Base-by-base conservation (phyloP, 2,329 filamentous ascomycete species). In the Setomelanomma holmii region DNA sequence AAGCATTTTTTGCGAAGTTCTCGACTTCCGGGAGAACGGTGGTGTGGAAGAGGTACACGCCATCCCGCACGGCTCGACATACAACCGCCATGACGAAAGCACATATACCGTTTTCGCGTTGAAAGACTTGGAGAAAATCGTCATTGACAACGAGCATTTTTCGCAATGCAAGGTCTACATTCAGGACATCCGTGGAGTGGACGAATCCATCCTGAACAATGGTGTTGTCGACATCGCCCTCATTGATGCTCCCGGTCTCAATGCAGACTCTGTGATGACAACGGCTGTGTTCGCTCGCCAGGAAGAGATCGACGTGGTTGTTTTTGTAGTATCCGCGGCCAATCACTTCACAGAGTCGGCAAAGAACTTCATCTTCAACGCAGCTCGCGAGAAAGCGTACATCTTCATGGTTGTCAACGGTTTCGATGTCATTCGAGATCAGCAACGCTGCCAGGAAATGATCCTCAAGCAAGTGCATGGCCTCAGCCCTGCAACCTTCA, bases 371-470 rank as follows among this genome's bases (percentile, higher is more conserved):
- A 96, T 99, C 56, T 90, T 90, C 81, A 93, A 93, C 44, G 95
- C 95, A 1, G 95, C 95, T 0, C 87, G 93, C 35, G 95, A 99
- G 71, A 99, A 99, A 77, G 93, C 95, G 0, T 99, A 99, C 71
- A 93, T 99, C 57, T 99, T 99, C 75, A 96, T 99, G 75, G 95
- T 99, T 12, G 95, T 99, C 61, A 99, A 99, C 72, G 93, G 93
- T 16, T 99, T 92, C 67, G 95, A 99, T 75, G 89, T 89, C 55
- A 98, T 99, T 66, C 84, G 89, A 58, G 93, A 98, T 75, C 95
- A 97, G 79, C 83, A 91, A 53, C 84, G 93, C 53, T 98, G 93
- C 73, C 86, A 96, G 73, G 91, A 95, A 69, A 90, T 91, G 85
- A 95, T 99, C 43, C 75, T 99, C 53, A 92, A 97, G 65, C 93